Percentiles rank a stretch among this genome's conserved stretches.
These are phyloP conservation scores for Penicillium paxilli DNA, from an alignment of 495 filamentous ascomycete species.

Conservation along the genomic window DNA sequence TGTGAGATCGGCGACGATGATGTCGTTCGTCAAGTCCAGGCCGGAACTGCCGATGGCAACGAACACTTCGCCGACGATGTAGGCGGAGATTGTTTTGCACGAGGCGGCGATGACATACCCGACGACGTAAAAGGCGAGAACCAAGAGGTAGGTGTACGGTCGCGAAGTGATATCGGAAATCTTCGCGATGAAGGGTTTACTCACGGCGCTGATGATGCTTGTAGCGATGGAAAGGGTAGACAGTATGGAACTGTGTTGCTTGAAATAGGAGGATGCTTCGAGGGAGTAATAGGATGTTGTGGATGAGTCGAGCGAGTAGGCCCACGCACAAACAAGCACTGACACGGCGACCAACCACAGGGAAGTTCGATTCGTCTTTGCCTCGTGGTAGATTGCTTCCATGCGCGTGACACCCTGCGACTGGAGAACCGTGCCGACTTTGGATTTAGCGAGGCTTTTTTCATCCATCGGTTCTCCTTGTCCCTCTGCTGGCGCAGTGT, in stretches of 20 bases:
- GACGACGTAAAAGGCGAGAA: conserved; percentile 26
- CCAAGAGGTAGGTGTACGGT: conserved; percentile 45
- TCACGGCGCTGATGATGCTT: conserved; percentile 56
- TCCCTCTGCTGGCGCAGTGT: background rate
- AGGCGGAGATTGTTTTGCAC: conserved; percentile 35
- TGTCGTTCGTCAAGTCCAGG: conserved; percentile 46
- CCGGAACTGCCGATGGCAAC: conserved; percentile 52
- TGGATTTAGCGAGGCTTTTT: background rate
- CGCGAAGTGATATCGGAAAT: conserved; percentile 61
- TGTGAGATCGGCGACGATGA: conserved; percentile 63
- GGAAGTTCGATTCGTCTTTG: conserved; percentile 4
- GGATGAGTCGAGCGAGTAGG: conserved; percentile 9
- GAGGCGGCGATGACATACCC: conserved; percentile 42
- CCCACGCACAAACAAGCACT: conserved; percentile 11
- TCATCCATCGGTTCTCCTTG: background rate
- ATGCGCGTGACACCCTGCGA: conserved; percentile 14
- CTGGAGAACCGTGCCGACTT: background rate
- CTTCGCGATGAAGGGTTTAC: conserved; percentile 62
- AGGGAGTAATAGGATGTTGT: conserved; percentile 11
- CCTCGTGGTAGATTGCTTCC: conserved; percentile 12
- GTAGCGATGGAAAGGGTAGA: conserved; percentile 19
- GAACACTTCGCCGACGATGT: conserved; percentile 43
- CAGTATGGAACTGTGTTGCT: conserved; percentile 3
- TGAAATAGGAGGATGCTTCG: conserved; percentile 8
- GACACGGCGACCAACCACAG: conserved; percentile 9